phyloP scores from a whole-genome alignment of 768 basidiomycete species.

The Suillus subluteus region DNA sequence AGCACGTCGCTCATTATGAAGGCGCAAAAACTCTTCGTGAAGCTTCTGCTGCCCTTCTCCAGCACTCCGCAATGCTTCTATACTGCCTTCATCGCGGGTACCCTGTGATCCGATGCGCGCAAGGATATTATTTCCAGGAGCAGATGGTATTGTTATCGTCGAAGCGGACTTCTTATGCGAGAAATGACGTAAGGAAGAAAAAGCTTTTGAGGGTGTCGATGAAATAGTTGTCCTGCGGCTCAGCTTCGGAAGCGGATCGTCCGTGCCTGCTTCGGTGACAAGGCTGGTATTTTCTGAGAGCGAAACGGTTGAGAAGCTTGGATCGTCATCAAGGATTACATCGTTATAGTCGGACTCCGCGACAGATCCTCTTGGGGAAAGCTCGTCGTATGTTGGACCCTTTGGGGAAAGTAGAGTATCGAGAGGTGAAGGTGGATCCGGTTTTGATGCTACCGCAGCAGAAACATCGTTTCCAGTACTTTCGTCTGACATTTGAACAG shows the following conservation, averaged over 20 bases:
- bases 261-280: constrained; percentile 21
- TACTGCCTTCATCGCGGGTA: constrained; percentile 41
- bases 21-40: constrained; percentile 75
- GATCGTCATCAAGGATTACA: constrained; percentile 47
- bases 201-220: constrained; percentile 23
- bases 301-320: constrained; percentile 55
- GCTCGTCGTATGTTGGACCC: constrained; percentile 31
- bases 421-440: constrained; percentile 33
- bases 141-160: constrained; percentile 48
- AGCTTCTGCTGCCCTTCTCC: constrained; percentile 70
- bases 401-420: constrained; percentile 58
- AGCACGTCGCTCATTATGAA: constrained; percentile 58
- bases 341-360: constrained; percentile 70
- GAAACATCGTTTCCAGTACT: constrained; percentile 19
- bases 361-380: constrained; percentile 44
- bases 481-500: constrained; percentile 23
- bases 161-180: constrained; percentile 69
- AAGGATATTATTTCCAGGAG: constrained; percentile 51
- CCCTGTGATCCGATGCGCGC: constrained; percentile 55
- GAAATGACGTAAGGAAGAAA: constrained; percentile 29
- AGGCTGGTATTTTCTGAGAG: constrained; percentile 29
- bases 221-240: constrained; percentile 37
- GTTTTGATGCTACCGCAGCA: constrained; percentile 9
- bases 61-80: constrained; percentile 47
- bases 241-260: constrained; percentile 23